Evolutionary conservation across 2,329 filamentous ascomycete genomes (phyloP).

Genomic region (Alternaria ethzedia): DNA sequence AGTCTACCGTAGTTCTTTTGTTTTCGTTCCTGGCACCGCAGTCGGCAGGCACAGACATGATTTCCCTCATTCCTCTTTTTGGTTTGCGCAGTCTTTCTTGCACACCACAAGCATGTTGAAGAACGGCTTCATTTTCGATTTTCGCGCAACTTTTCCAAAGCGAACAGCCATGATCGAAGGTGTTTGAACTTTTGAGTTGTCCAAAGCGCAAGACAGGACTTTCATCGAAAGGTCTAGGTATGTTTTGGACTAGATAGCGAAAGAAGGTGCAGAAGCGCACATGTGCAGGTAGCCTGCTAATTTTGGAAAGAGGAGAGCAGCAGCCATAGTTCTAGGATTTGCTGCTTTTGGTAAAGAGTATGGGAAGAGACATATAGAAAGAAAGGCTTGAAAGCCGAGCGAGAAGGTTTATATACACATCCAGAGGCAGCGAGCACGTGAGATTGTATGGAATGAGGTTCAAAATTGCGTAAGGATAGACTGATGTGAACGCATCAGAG

Average conservation of each 20-base stretch:
- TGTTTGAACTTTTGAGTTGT: background rate
- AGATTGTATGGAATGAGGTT: no score
- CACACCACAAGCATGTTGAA: background rate
- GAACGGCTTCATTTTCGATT: background rate
- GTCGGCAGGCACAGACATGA: background rate
- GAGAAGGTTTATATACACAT: background rate
- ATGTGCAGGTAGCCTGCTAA: no score
- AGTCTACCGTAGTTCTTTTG: background rate
- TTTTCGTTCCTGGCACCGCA: background rate
- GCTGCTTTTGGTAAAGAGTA: no score
- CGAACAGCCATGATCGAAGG: fast-evolving
- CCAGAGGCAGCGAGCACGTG: background rate
- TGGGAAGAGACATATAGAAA: fast-evolving
- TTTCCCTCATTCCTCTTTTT: no score
- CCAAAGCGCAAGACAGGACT: background rate
- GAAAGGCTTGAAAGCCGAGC: no score
- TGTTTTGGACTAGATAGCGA: background rate
- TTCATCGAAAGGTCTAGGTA: fast-evolving
- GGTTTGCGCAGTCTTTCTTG: background rate
- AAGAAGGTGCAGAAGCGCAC: background rate
- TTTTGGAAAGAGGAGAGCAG: background rate
- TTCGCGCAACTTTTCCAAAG: background rate
- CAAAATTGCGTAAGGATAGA: no score
- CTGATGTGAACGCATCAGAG: no score
- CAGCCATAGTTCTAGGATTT: no score